These are phyloP conservation scores for Eleusine coracana DNA, from an alignment of 176 grass and related monocot species.

Conservation along the genomic window DNA sequence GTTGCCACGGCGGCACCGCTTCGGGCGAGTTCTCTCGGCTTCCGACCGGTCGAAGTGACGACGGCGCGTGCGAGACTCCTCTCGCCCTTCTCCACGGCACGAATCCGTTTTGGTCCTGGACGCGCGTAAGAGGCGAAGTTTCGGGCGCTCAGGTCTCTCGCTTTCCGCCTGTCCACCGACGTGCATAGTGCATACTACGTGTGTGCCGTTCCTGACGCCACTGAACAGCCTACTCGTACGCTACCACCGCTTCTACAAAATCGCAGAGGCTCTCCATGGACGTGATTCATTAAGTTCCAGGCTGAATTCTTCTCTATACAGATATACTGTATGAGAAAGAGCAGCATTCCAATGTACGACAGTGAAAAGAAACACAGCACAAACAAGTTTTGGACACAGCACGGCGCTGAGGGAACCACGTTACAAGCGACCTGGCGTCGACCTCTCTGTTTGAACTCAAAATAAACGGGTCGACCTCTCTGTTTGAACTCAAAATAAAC, in stretches of 20 bases:
- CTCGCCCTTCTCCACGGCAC: neutral
- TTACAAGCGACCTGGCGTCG: neutral
- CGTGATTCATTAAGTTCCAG: neutral
- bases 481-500: neutral
- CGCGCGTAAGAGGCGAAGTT: neutral
- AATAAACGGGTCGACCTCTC: neutral
- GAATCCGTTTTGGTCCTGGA: neutral
- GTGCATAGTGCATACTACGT: neutral
- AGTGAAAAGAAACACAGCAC: neutral
- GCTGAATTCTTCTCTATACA: neutral
- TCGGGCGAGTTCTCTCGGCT: conserved; percentile 18
- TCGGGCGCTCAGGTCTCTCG: neutral
- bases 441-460: neutral
- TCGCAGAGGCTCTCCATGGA: neutral
- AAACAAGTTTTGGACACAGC: neutral
- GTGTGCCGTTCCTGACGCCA: neutral
- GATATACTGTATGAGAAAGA: neutral
- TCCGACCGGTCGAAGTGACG: neutral
- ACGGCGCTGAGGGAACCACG: neutral
- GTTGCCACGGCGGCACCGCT: conserved; percentile 8
- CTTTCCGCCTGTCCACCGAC: neutral
- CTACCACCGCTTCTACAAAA: neutral
- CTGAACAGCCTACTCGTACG: neutral
- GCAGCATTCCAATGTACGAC: neutral
- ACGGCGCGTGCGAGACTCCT: neutral